Base-by-base conservation (phyloP, 192 early-diverging fungal genomes). In the Podila epicladia region DNA sequence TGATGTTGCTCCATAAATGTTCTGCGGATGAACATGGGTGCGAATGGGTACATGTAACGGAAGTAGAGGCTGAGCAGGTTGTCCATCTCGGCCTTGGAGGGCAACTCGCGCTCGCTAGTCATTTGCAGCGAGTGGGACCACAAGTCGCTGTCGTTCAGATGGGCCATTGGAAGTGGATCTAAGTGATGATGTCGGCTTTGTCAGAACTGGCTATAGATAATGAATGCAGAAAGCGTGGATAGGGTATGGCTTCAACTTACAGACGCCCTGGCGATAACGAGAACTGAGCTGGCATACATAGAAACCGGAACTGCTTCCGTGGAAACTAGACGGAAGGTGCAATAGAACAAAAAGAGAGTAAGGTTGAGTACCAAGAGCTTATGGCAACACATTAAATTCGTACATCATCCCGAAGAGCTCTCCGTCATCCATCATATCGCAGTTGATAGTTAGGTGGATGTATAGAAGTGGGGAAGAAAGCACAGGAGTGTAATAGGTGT, bases 221-320 rank as follows among this genome's bases (percentile, higher is more conserved):
- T 19, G 32, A 9, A 33, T 9, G 3, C 19, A 24, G 26, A 26
- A 58, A 24, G 53, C 49, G 3, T 29, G 50, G 49, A 2, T 9
- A 24, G 53, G 12, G 26, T 24, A 11, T 50, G 17, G 26, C 26
- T 3, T n/a, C 20, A 17, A 73, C 77, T 72, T 80, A 80, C 77
- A 80, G 32, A 75, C 74, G 20, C 87, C 89, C 61, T 88, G 71
- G 22, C 90, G 89, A 59, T 85, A 91, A 15, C 75, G 78, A 26
- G 89, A 76, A 62, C 88, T 93, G 65, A 90, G 89, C 69, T 90
- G 90, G 51, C 93, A 85, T 17, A 95, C 82, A 83, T 93, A 93
- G 73, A 92, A 88, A 9, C 93, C 93, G 29, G 92, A 93, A 62
- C 91, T 91, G 57, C 90, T 89, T 31, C 93, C 93, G 29, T 91